phyloP scores from a whole-genome alignment of 805 yeast species.

The Ogataea trehaloabstinens region DNA sequence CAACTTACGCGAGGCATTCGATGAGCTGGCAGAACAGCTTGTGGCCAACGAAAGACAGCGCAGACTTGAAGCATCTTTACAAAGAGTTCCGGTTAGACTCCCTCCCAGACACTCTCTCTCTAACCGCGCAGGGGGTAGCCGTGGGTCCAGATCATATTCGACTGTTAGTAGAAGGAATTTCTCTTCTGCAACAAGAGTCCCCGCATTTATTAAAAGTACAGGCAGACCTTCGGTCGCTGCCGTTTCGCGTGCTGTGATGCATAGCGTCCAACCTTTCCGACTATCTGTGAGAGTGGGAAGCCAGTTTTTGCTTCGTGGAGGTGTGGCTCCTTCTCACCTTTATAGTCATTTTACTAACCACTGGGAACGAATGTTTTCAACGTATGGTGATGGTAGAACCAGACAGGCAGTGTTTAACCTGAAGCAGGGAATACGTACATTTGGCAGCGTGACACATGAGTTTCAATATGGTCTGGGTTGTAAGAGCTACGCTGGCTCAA shows the following conservation, averaged over 20 bases:
- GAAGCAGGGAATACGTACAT: slow-evolving; percentile 45
- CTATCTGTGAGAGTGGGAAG: slow-evolving; percentile 20
- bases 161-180: slow-evolving; percentile 22
- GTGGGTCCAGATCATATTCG: slow-evolving; percentile 22
- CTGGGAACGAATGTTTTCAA: slow-evolving; percentile 38
- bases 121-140: slow-evolving; percentile 9
- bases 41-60: slow-evolving; percentile 28
- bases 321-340: slow-evolving; percentile 29
- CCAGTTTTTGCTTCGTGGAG: slow-evolving; percentile 18
- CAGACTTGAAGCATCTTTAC: slow-evolving; percentile 30
- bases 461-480: slow-evolving; percentile 20
- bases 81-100: slow-evolving; percentile 40
- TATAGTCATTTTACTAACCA: slow-evolving; percentile 36
- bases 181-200: slow-evolving; percentile 12
- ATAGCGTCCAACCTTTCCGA: slow-evolving; percentile 30
- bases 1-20: slow-evolving; percentile 45
- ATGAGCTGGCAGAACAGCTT: slow-evolving; percentile 43
- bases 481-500: slow-evolving; percentile 17
- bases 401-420: slow-evolving; percentile 60
- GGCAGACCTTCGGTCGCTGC: slow-evolving; percentile 15
- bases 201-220: slow-evolving; percentile 3
- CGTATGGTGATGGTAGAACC: slow-evolving; percentile 37
- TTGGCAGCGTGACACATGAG: slow-evolving; percentile 35
- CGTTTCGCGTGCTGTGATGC: slow-evolving; percentile 19
- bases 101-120: slow-evolving; percentile 23